These are phyloP conservation scores for Populus euphratica DNA, from an alignment of 345 rosid genomes.

Conservation along the genomic window DNA sequence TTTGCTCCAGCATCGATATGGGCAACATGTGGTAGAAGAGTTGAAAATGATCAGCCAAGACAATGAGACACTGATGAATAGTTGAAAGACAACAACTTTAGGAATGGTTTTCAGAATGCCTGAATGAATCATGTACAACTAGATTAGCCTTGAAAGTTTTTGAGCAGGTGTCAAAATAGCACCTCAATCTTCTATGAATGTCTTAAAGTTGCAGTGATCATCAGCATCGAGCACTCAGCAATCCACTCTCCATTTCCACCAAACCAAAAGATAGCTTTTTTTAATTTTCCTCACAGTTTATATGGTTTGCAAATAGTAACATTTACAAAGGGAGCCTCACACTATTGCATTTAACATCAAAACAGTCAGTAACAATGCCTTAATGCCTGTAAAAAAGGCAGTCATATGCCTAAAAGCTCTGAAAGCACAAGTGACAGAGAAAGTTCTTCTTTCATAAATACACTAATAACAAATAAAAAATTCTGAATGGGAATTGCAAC, in stretches of 20 bases:
- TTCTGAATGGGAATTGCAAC: background rate
- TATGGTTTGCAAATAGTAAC: background rate
- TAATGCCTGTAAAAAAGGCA: background rate
- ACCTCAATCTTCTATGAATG: background rate
- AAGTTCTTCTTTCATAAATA: background rate
- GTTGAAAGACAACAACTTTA: background rate
- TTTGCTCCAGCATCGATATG: background rate
- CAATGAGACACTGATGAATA: background rate
- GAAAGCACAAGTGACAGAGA: background rate
- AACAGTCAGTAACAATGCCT: background rate
- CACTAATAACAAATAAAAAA: background rate
- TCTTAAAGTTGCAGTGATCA: background rate
- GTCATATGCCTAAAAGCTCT: background rate
- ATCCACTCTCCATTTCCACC: background rate
- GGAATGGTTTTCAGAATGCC: background rate
- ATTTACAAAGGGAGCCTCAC: background rate
- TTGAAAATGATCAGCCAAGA: background rate
- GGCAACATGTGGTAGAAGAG: background rate
- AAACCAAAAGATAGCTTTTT: background rate
- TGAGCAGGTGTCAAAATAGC: background rate
- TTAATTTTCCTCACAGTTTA: background rate
- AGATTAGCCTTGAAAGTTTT: background rate
- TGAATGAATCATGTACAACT: background rate
- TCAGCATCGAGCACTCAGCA: background rate
- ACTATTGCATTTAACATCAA: background rate